A percentile compares a stretch with the other conserved stretches of the same genome.
Evolutionary conservation across 371 early-diverging fungal species (phyloP).

Genomic region (Mortierella sp.): DNA sequence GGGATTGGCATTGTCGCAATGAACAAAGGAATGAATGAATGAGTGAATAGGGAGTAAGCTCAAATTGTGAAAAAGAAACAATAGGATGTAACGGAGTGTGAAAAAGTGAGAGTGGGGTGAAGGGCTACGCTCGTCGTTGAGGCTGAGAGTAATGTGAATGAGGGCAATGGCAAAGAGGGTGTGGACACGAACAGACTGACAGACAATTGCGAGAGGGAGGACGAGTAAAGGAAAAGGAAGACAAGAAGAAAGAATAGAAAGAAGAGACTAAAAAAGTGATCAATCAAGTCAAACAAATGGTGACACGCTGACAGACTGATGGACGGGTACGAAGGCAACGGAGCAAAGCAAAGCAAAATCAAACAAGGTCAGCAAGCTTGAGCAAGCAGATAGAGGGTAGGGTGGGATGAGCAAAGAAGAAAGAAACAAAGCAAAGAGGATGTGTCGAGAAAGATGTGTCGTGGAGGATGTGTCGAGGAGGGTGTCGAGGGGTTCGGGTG

Average conservation of each 20-base stretch:
- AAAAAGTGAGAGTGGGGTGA: no score
- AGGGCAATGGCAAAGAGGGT: background rate
- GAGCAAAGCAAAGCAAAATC: background rate
- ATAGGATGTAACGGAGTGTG: background rate
- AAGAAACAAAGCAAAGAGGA: background rate
- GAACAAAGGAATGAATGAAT: background rate
- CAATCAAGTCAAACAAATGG: background rate
- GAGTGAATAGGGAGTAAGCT: background rate
- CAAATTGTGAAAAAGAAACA: background rate
- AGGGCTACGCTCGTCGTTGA: no score
- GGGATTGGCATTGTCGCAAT: conserved; percentile 25
- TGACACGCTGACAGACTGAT: background rate
- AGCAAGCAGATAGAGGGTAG: background rate
- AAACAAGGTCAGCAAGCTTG: background rate
- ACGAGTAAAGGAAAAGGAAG: background rate
- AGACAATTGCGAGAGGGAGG: background rate
- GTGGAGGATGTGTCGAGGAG: background rate
- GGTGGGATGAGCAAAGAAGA: background rate
- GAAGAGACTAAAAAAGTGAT: background rate
- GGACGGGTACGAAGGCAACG: no score
- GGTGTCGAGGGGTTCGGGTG: background rate
- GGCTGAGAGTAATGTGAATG: no score
- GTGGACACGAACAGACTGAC: background rate
- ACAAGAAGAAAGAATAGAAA: background rate
- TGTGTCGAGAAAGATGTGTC: background rate